A percentile compares a stretch with the other conserved stretches of the same genome.
phyloP scores from a whole-genome alignment of 2,329 filamentous ascomycete genomes.

The Amauroascus niger region DNA sequence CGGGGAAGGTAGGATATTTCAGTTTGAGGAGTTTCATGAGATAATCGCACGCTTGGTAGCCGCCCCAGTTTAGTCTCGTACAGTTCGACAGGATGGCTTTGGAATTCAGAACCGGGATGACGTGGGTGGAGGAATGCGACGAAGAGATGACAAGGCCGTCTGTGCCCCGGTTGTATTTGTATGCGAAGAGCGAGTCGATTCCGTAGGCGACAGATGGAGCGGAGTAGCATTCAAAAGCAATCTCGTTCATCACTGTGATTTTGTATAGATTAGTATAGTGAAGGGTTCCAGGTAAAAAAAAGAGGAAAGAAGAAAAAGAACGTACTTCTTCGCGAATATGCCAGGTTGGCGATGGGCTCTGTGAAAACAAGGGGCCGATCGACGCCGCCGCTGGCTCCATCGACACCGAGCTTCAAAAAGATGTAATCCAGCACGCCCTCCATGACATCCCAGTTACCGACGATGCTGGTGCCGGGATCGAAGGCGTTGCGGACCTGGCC shows the following conservation, averaged over 20 bases:
- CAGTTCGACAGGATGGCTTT: constrained; percentile 78
- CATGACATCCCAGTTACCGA: constrained; percentile 97
- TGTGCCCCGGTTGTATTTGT: constrained; percentile 77
- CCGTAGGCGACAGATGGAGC: constrained; percentile 86
- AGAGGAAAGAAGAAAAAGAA: constrained; percentile 15
- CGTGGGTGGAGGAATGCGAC: constrained; percentile 84
- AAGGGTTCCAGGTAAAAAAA: no score
- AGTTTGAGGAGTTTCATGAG: constrained; percentile 77
- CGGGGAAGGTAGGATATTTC: constrained; percentile 84
- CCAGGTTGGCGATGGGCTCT: constrained; percentile 82
- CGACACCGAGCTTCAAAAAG: constrained; percentile 86
- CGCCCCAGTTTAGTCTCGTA: constrained; percentile 88
- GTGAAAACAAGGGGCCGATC: constrained; percentile 90
- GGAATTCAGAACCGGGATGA: constrained; percentile 83
- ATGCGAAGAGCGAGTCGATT: constrained; percentile 94
- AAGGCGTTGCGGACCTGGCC: constrained; percentile 87
- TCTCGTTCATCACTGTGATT: constrained; percentile 78
- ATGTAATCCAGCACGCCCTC: constrained; percentile 90
- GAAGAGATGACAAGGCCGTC: constrained; percentile 86
- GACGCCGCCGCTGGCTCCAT: constrained; percentile 58
- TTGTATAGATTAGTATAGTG: neutral
- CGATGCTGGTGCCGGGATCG: constrained; percentile 78
- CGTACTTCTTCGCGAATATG: constrained; percentile 79
- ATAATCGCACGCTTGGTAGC: constrained; percentile 81
- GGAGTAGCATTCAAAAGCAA: constrained; percentile 90